phyloP scores from a whole-genome alignment of 345 rosid species.

The Jatropha curcas region DNA sequence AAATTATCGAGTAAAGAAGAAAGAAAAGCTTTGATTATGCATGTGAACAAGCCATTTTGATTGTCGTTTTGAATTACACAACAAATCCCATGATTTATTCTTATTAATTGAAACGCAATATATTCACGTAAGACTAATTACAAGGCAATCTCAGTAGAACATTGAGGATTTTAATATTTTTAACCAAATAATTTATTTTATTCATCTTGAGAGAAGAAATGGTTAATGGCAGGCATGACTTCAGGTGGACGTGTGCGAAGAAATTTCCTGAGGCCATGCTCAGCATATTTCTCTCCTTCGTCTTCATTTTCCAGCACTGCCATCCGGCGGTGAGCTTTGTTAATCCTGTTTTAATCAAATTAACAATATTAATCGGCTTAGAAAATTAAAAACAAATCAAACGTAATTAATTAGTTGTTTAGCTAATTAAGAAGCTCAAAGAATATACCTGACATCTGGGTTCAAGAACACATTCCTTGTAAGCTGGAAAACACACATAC shows the following conservation, averaged over 20 bases:
- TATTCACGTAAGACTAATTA: too few relatives aligned
- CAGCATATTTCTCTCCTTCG: constrained; percentile 67
- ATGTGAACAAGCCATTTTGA: too few relatives aligned
- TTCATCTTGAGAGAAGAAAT: constrained; percentile 57
- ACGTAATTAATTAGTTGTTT: not conserved
- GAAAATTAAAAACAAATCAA: not conserved
- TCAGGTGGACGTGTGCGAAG: constrained; percentile 67
- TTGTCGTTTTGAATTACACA: too few relatives aligned
- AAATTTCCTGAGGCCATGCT: constrained; percentile 67
- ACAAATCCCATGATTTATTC: too few relatives aligned
- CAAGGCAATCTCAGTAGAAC: too few relatives aligned
- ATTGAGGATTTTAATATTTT: too few relatives aligned
- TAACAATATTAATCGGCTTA: too few relatives aligned
- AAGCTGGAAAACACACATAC: constrained; percentile 64
- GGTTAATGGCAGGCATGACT: constrained; percentile 75
- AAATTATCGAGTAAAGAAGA: too few relatives aligned
- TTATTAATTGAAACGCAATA: too few relatives aligned
- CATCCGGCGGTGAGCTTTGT: constrained; percentile 43
- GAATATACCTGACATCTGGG: constrained; percentile 65
- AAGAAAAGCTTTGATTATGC: too few relatives aligned
- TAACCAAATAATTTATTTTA: too few relatives aligned
- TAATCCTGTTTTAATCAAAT: constrained; percentile 44
- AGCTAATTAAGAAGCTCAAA: too few relatives aligned
- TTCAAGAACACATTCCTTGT: constrained; percentile 56
- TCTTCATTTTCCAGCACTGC: constrained; percentile 63